Conservation (phyloP, 345 rosid species). For the Erodium maritimum region DNA sequence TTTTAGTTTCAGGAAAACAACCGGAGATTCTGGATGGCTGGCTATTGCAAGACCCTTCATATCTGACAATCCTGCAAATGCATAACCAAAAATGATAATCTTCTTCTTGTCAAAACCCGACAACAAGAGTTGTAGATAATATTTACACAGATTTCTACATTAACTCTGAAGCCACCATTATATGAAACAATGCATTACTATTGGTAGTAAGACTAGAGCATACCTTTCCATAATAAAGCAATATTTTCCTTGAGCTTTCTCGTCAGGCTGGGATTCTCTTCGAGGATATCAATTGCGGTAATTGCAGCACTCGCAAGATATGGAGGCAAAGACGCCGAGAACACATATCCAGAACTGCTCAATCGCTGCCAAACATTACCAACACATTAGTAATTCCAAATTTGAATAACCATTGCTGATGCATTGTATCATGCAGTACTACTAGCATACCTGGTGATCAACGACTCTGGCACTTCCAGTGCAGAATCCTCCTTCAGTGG, state of each 20-base stretch:
- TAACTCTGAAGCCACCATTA: not conserved
- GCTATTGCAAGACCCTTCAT: conserved; percentile 44
- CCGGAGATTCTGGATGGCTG: conserved; percentile 72
- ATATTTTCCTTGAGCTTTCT: conserved; percentile 59
- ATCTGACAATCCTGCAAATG: conserved; percentile 40
- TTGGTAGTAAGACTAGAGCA: conserved; percentile 11
- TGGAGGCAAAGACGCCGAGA: conserved; percentile 96
- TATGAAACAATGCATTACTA: not conserved
- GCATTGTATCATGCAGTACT: not conserved
- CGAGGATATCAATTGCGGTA: conserved; percentile 76
- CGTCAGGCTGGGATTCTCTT: conserved; percentile 56
- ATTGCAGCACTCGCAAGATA: conserved; percentile 91
- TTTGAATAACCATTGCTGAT: not conserved
- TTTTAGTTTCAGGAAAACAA: conserved; percentile 53
- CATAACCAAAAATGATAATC: not conserved
- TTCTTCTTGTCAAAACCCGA: not conserved
- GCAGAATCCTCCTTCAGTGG: conserved; percentile 98
- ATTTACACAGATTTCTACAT: too few species aligned
- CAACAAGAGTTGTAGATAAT: too few species aligned
- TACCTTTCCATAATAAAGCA: conserved; percentile 61
- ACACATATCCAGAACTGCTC: conserved; percentile 91
- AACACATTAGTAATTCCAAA: not conserved
- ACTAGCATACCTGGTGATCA: conserved; percentile 65
- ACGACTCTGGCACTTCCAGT: conserved; percentile 84
- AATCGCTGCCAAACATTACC: conserved; percentile 43